Conservation (phyloP, 2,329 filamentous ascomycete genomes). For the Dothistroma pini region DNA sequence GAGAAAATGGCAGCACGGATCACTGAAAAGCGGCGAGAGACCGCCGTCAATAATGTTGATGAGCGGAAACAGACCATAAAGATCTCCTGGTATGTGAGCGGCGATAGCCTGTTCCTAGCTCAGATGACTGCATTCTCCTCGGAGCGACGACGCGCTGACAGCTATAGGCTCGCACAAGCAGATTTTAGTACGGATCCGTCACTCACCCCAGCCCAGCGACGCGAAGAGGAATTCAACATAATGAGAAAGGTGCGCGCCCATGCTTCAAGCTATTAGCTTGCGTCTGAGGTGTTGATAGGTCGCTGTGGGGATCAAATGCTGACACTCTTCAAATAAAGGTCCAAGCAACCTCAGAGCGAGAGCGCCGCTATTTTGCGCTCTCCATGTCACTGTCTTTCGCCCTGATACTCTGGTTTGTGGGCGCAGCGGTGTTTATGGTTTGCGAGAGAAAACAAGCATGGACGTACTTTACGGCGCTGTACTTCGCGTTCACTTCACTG, state of each 20-base stretch:
- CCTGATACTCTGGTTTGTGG: conserved; percentile 46
- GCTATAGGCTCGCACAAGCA: conserved; percentile 32
- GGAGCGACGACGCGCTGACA: background rate
- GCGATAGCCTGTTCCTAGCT: background rate
- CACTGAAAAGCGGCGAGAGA: conserved; percentile 47
- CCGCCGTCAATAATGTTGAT: conserved; percentile 40
- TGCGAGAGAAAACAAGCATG: conserved; percentile 47
- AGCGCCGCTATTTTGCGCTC: conserved; percentile 43
- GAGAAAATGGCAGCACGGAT: conserved; percentile 50
- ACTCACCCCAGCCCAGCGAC: conserved; percentile 35
- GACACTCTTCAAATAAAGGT: conserved; percentile 24
- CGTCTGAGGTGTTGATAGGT: background rate
- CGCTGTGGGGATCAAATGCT: background rate
- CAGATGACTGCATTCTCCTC: background rate
- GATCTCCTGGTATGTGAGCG: conserved; percentile 35
- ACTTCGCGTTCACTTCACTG: conserved; percentile 52
- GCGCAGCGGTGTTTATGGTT: conserved; percentile 49
- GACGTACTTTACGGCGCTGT: conserved; percentile 52
- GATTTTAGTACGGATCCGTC: conserved; percentile 43
- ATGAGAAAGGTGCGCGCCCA: conserved; percentile 39
- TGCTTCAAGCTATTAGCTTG: background rate
- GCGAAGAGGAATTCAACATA: conserved; percentile 49
- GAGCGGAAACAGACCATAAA: conserved; percentile 41
- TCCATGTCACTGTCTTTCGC: conserved; percentile 38
- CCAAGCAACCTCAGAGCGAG: conserved; percentile 39